Evolutionary conservation across 805 yeast species (phyloP).

Genomic region (Candida silvatica): DNA sequence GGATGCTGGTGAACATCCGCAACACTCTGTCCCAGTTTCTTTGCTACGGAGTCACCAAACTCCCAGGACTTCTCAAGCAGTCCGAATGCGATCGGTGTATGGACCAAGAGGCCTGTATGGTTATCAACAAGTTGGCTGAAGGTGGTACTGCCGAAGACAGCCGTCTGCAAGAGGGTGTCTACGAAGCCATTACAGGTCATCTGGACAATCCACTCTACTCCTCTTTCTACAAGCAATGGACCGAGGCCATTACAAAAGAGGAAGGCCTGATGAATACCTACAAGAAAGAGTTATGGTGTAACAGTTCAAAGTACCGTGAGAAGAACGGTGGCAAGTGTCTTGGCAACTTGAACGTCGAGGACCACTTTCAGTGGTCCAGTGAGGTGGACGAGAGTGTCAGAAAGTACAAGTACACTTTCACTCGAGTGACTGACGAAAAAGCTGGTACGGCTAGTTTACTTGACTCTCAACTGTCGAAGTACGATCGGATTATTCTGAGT

Average conservation of each 20-base stretch:
- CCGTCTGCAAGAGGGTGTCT: constrained; percentile 42
- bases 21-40: constrained; percentile 58
- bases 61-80: constrained; percentile 47
- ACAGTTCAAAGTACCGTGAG: constrained; percentile 53
- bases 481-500: constrained; percentile 66
- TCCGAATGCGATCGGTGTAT: constrained; percentile 57
- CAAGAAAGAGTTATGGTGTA: constrained; percentile 63
- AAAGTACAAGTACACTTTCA: constrained; percentile 39
- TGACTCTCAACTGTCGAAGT: constrained; percentile 39
- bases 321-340: constrained; percentile 47
- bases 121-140: constrained; percentile 50
- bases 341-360: constrained; percentile 37
- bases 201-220: constrained; percentile 33
- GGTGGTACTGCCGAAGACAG: constrained; percentile 45
- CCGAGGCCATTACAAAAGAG: constrained; percentile 62
- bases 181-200: constrained; percentile 42
- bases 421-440: constrained; percentile 22
- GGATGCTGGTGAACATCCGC: constrained; percentile 61
- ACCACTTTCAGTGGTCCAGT: constrained; percentile 15
- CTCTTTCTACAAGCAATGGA: constrained; percentile 67
- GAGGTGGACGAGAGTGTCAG: constrained; percentile 9
- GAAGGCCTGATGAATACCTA: constrained; percentile 46
- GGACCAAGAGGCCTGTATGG: constrained; percentile 53
- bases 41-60: constrained; percentile 36
- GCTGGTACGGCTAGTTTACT: constrained; percentile 14